Base-by-base conservation (phyloP, 2,329 filamentous ascomycete genomes). In the Aspergillus ibericus region DNA sequence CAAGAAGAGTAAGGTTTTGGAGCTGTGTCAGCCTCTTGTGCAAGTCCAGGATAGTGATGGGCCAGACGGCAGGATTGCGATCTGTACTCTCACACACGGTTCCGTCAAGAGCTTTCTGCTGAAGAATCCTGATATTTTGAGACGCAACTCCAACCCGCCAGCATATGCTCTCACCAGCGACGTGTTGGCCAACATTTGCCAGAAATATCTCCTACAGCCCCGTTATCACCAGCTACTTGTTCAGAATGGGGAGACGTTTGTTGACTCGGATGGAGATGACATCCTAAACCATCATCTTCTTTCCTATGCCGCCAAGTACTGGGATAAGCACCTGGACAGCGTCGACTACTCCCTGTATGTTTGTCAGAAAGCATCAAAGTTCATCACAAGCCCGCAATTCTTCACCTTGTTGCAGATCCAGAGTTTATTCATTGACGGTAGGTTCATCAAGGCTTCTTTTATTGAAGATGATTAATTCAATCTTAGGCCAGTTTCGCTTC, bases 301-400 rank as follows among this genome's bases (percentile, higher is more conserved):
- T 4, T 46, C 29, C 5, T 58, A 58, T 40, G 27, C 49, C 15
- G 55, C 55, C 16, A 58, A 58, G 13, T 58, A 58, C 13, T 58
- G 55, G 55, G 20, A 58, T 15, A 18, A 40, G 1, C 55, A 58
- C 29, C 20, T 58, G 13, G 49, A 58, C 10, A n/a, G 9, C 13
- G 49, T 58, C 27, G 9, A 32, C 2, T 27, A 25, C n/a, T 53
- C 49, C 5, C 10, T 20, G 10, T 13, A 29, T 1, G 18, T 53
- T 40, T 20, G 20, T 5, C 29, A 48, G 40, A 53, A 38, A 7
- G 16, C 47, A 16, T 53, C 49, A 1, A 47, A 1, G 1, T 38
- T 58, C 1, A 25, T 58, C 4, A 25, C 13, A 5, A 38, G 18
- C 44, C 15, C 55, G 2, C 32, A 58, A 5, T 58, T 58, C 22